phyloP scores from a whole-genome alignment of 2,329 filamentous ascomycete genomes.

The Hypocrella siamensis region DNA sequence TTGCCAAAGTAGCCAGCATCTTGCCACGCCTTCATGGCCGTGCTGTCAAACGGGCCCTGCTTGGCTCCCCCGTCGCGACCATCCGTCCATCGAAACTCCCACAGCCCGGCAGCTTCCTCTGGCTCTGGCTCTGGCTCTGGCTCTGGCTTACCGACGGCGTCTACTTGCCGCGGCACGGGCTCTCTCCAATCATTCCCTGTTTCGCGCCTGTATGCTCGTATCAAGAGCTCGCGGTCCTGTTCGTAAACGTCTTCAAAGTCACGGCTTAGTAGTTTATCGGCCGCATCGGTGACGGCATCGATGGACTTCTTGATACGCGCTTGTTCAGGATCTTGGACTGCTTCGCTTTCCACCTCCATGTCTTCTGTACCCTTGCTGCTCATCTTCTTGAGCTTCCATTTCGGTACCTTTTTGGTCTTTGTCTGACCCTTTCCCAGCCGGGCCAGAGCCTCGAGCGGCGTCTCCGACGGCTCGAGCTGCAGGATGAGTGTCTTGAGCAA shows the following conservation, averaged over 20 bases:
- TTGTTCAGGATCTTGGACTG: constrained; percentile 50
- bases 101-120: constrained; percentile 22
- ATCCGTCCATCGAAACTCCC: constrained; percentile 91
- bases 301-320: constrained; percentile 56
- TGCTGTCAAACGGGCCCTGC: constrained; percentile 76
- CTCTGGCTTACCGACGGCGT: constrained; percentile 6
- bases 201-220: constrained; percentile 70
- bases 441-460: constrained; percentile 72
- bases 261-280: constrained; percentile 69
- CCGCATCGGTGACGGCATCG: constrained; percentile 72
- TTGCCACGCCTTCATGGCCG: constrained; percentile 82
- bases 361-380: constrained; percentile 32
- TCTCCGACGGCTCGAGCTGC: constrained; percentile 66
- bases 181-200: constrained; percentile 73
- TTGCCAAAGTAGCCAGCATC: constrained; percentile 86
- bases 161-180: constrained; percentile 15
- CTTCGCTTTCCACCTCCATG: constrained; percentile 55
- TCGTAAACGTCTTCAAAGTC: constrained; percentile 89
- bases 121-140: too few species aligned
- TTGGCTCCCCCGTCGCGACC: constrained; percentile 62
- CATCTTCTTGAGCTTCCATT: constrained; percentile 57
- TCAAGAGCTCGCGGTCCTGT: constrained; percentile 65
- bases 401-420: constrained; percentile 43
- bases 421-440: constrained; percentile 55
- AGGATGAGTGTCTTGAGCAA: constrained; percentile 58